These are phyloP conservation scores for Punctularia strigosozonata DNA, from an alignment of 768 basidiomycete genomes.

Conservation along the genomic window DNA sequence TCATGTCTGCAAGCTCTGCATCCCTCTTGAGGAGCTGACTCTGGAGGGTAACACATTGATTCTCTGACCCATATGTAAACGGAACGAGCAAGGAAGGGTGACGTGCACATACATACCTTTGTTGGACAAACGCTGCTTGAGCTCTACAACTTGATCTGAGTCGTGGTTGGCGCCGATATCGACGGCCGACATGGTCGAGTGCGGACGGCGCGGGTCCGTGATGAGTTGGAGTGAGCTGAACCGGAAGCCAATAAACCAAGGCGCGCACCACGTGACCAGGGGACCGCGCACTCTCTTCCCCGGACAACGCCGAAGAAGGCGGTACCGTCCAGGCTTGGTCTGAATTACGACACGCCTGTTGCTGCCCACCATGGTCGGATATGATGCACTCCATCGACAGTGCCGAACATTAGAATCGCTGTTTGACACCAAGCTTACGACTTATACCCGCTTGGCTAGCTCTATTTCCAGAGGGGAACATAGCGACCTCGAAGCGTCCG, in stretches of 20 bases:
- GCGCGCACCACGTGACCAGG: neutral
- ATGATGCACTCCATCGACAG: conserved; percentile 85
- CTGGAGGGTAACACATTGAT: conserved; percentile 21
- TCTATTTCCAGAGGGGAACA: conserved; percentile 39
- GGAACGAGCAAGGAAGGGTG: neutral
- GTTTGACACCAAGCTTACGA: conserved; percentile 82
- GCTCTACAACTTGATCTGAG: conserved; percentile 23
- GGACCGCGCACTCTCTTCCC: too few relatives aligned
- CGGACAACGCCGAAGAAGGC: too few relatives aligned
- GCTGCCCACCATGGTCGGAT: conserved; percentile 62
- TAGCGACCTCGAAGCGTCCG: conserved; percentile 58
- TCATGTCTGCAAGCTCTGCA: conserved; percentile 23
- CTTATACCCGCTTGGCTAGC: conserved; percentile 80
- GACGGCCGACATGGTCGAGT: conserved; percentile 28
- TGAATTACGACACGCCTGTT: too few relatives aligned
- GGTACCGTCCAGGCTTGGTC: too few relatives aligned
- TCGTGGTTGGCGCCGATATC: conserved; percentile 28
- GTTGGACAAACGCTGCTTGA: conserved; percentile 24
- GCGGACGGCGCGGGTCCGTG: too few relatives aligned
- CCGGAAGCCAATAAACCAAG: neutral
- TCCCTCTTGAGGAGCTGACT: conserved; percentile 24
- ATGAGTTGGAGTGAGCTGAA: neutral
- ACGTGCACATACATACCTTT: conserved; percentile 18
- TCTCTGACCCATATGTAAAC: conserved; percentile 15
- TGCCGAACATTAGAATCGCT: conserved; percentile 89